Evolutionary conservation across 1,139 yeast species (phyloP).

Genomic region (Pichia sp.): DNA sequence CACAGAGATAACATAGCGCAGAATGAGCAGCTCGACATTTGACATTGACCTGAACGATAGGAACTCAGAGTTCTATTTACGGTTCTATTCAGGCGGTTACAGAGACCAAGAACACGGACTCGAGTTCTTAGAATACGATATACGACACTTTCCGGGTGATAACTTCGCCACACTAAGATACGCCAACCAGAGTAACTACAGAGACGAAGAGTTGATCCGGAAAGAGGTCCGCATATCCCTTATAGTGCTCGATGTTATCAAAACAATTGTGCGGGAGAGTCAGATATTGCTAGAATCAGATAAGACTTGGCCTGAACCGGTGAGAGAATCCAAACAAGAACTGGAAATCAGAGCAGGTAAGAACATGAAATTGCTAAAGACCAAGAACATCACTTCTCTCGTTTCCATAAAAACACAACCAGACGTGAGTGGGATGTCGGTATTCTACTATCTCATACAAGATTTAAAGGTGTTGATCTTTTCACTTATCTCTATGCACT

Average conservation of each 20-base stretch:
- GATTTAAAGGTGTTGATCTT: conserved; percentile 44
- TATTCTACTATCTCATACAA: conserved; percentile 43
- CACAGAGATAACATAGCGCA: too few species aligned
- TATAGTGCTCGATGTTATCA: conserved; percentile 36
- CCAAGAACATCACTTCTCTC: conserved; percentile 41
- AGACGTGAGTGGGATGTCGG: conserved; percentile 44
- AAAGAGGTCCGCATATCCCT: conserved; percentile 40
- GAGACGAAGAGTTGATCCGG: conserved; percentile 41
- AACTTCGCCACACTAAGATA: conserved; percentile 38
- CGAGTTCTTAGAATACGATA: conserved; percentile 45
- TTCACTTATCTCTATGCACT: conserved; percentile 43
- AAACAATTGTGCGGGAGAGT: conserved; percentile 36
- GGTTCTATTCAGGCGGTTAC: conserved; percentile 41
- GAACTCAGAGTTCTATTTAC: conserved; percentile 31
- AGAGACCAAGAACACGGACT: conserved; percentile 37
- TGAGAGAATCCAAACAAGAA: conserved; percentile 43
- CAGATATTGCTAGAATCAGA: conserved; percentile 43
- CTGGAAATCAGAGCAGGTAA: conserved; percentile 41
- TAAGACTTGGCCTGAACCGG: conserved; percentile 41
- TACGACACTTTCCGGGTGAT: conserved; percentile 34
- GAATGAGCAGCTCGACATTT: conserved; percentile 3
- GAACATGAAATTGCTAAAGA: conserved; percentile 37
- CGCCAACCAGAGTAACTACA: conserved; percentile 46
- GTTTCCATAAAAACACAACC: conserved; percentile 39
- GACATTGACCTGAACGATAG: conserved; percentile 3